Base-by-base conservation (phyloP, 352 stramenopile species). In the Globisporangium cystogenes region DNA sequence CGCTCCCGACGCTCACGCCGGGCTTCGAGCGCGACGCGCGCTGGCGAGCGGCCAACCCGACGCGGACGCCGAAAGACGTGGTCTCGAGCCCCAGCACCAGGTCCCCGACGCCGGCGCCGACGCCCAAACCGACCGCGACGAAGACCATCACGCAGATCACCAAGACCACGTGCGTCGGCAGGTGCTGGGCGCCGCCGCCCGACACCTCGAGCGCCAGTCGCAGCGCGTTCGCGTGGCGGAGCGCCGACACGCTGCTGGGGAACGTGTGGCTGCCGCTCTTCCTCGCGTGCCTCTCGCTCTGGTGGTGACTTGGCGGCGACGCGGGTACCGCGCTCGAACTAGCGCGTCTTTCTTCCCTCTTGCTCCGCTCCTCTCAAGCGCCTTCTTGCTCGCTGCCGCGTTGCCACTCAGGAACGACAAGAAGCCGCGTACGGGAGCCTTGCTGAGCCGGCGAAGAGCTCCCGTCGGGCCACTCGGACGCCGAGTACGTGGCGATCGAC, bases 61-160 rank as follows among this genome's bases (percentile, higher is more conserved):
- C 47, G 14, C 47, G 47, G 12, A 44, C 31, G 16, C 47, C 47
- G 15, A 21, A 23, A 14, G 43, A 48, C 43, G 27, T 48, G 1
- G 24, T 24, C 4, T 3, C 41, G 4, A 10, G 8, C 11, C 21
- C 39, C 7, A 24, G 1, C 14, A 20, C 43, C 7, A 11, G 16
- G 8, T 14, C 43, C 11, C 43, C 23, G 24, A 23, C 24, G 4
- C 43, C 43, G 43, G 36, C 24, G 5, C 16, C 15, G 43, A 46
- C 23, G 21, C 23, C 11, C 21, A 46, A 46, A 6, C 12, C 41
- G 12, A 16, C 41, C 7, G 11, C 23, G 41, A 48, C 43, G 43
- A 29, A 48, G 23, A 20, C 43, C 43, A 20, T 48, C 26, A 36
- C 26, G 43, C 43, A 48, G 43, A 24, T 20, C 43, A 35, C 43